Conservation (phyloP, 371 early-diverging fungal species). For the Choanephora cucurbitarum region DNA sequence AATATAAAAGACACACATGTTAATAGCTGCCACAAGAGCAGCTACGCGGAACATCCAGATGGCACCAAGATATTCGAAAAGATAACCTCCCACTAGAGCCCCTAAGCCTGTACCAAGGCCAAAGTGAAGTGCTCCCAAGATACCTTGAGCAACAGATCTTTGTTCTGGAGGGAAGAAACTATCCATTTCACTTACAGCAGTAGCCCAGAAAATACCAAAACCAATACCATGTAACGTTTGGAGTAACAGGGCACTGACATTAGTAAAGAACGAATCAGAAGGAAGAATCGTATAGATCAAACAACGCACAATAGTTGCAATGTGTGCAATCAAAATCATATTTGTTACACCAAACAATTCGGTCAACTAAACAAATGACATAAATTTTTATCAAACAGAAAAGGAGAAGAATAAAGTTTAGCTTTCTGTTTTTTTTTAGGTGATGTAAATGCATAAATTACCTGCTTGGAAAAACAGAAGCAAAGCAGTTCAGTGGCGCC, state of each 20-base stretch:
- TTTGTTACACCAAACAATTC: conserved; percentile 44
- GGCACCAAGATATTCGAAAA: conserved; percentile 31
- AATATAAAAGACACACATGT: conserved; percentile 16
- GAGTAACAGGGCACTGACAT: conserved; percentile 36
- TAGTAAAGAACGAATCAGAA: conserved; percentile 34
- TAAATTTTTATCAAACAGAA: too few species aligned
- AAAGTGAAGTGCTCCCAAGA: conserved; percentile 32
- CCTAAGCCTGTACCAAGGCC: conserved; percentile 35
- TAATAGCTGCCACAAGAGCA: conserved; percentile 14
- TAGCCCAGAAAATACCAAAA: conserved; percentile 42
- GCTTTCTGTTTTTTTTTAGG: too few species aligned
- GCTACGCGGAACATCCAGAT: conserved; percentile 26
- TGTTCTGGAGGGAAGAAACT: conserved; percentile 37
- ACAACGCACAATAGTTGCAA: conserved; percentile 40
- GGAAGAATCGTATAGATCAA: conserved; percentile 35
- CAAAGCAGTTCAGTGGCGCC: conserved; percentile 26
- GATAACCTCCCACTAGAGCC: conserved; percentile 29
- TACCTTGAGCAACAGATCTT: conserved; percentile 34
- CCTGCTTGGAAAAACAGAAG: conserved; percentile 37
- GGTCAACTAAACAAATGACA: conserved; percentile 26
- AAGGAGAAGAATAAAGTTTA: too few species aligned
- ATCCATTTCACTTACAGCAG: conserved; percentile 35
- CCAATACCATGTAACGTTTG: conserved; percentile 46
- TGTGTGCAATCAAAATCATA: conserved; percentile 44
- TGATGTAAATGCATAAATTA: conserved; percentile 6